phyloP scores from a whole-genome alignment of 306 rosid genomes.

The Parietaria judaica region DNA sequence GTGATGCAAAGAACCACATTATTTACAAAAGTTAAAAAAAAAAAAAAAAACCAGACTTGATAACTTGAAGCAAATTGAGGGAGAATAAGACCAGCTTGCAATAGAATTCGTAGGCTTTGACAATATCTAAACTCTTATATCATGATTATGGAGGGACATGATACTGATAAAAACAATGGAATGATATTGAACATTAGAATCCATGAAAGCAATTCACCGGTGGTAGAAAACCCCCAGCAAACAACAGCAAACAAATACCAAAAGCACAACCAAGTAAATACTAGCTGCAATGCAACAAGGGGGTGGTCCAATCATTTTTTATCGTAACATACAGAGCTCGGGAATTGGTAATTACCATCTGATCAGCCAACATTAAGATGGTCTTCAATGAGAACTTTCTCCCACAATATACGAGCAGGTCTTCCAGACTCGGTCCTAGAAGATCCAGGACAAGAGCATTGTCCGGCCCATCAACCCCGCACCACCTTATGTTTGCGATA shows the following conservation, averaged over 20 bases:
- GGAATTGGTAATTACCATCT: slow-evolving; percentile 50
- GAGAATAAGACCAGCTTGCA: background rate
- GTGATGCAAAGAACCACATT: background rate
- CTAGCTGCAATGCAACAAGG: too few relatives aligned
- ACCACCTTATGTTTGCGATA: slow-evolving; percentile 69
- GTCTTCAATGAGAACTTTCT: slow-evolving; percentile 78
- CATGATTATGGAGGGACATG: background rate
- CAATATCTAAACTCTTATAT: background rate
- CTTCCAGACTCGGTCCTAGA: slow-evolving; percentile 96
- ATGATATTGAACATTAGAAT: too few relatives aligned
- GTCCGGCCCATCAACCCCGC: slow-evolving; percentile 71
- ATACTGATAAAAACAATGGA: background rate
- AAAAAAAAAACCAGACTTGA: background rate
- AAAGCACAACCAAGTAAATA: too few relatives aligned
- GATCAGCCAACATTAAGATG: slow-evolving; percentile 86
- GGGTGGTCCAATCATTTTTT: too few relatives aligned
- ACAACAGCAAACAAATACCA: too few relatives aligned
- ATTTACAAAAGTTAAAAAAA: background rate
- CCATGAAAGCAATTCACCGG: background rate
- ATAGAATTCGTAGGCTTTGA: background rate
- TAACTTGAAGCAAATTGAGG: background rate
- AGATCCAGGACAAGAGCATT: slow-evolving; percentile 77
- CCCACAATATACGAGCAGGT: slow-evolving; percentile 81
- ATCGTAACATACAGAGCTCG: too few relatives aligned
- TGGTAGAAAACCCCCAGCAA: background rate